Base-by-base conservation (phyloP, 768 basidiomycete genomes). In the Tulasnella sp. region DNA sequence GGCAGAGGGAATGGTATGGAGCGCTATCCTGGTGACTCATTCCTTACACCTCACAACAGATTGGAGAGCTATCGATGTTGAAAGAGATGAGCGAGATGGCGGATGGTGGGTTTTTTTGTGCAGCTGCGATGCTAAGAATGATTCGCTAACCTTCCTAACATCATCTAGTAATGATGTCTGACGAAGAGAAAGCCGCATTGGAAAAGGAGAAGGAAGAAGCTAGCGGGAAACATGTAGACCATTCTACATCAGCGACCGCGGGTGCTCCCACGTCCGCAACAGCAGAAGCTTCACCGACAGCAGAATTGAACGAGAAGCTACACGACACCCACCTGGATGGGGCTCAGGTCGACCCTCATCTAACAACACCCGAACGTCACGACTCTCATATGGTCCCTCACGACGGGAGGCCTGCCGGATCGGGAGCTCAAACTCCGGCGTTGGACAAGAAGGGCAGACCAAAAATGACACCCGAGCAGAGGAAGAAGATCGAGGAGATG, bases 61-160 rank as follows among this genome's bases (percentile, higher is more conserved):
- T 98, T 62, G 94, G 94, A 60, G 94, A 97, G 74, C 93, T 99
- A 56, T 85, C 87, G 4, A 77, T 97, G 41, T 91, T 96, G 82
- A 97, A 92, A 68, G 90, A 89, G 64, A 88, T 92, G 85, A 83
- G 87, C 22, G 80, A 81, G 31, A 81, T 87, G 24, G 87, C 92
- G 12, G 80, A 84, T 22, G 54, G 54, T 46, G 31, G 41, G 19
- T 11, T 24, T 30, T n/a, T n/a, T n/a, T n/a, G n/a, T n/a, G n/a
- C n/a, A n/a, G n/a, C n/a, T n/a, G n/a, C n/a, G 17, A 24, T 4
- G 15, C 29, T 30, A 8, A 5, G 41, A 7, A 19, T 24, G 2
- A 17, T 17, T 22, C 15, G 24, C 49, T 25, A 15, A 41, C n/a
- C 7, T 25, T 44, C 22, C 24, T 56, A 30, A 44, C 54, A 22